These are phyloP conservation scores for Tephrocybe sp. DNA, from an alignment of 768 basidiomycete genomes.

Conservation along the genomic window DNA sequence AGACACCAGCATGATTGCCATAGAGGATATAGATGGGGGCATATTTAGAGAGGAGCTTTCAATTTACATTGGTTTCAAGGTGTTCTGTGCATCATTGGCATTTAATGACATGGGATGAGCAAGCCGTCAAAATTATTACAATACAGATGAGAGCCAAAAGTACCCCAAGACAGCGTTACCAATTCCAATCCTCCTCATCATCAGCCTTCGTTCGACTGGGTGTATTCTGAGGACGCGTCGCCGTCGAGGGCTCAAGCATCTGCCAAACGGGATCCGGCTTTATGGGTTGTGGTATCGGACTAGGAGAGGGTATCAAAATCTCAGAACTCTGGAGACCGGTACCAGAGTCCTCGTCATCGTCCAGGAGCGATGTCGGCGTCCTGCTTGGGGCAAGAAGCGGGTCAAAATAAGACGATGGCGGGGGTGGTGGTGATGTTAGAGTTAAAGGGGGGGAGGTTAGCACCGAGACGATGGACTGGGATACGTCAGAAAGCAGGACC, in stretches of 20 bases:
- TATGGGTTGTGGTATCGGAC: slow-evolving; percentile 6
- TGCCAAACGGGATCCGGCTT: neutral
- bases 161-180: slow-evolving; percentile 42
- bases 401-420: slow-evolving; percentile 19
- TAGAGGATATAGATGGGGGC: too few species aligned
- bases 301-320: slow-evolving; percentile 36
- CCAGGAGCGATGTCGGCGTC: slow-evolving; percentile 33
- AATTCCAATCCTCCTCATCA: slow-evolving; percentile 64
- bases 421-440: slow-evolving; percentile 18
- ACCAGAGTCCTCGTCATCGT: slow-evolving; percentile 36
- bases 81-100: too few species aligned
- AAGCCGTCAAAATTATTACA: too few species aligned
- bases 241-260: neutral
- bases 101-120: too few species aligned
- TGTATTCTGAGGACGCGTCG: neutral
- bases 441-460: slow-evolving; percentile 34
- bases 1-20: slow-evolving; percentile 18
- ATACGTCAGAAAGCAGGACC: slow-evolving; percentile 62
- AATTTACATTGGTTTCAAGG: too few species aligned
- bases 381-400: slow-evolving; percentile 12
- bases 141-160: too few species aligned
- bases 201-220: slow-evolving; percentile 19
- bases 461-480: slow-evolving; percentile 52
- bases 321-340: slow-evolving; percentile 21
- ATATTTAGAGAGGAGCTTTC: neutral